Base-by-base conservation (phyloP, 345 rosid genomes). In the Lepidium sativum region DNA sequence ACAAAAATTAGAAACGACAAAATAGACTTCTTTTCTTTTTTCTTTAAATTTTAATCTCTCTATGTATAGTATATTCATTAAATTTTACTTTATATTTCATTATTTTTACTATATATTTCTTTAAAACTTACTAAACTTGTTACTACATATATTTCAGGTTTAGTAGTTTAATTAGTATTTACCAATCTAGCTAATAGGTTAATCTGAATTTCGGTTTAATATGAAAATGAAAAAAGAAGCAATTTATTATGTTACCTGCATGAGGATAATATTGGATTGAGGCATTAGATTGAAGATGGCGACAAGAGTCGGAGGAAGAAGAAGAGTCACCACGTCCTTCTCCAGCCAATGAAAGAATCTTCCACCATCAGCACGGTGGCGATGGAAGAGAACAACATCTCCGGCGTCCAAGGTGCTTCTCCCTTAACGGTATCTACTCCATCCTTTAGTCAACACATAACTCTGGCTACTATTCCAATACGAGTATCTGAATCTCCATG, bases 341-440 rank as follows among this genome's bases (percentile, higher is more conserved):
- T 80, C 92, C 91, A 87, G 23, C 92, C 89, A 37, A 90, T 85
- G 66, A 90, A 90, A 87, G 71, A 90, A 58, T 47, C 82, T 73
- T 9, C 84, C 80, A 4, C 73, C 67, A 13, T 84, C 88, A 0
- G 60, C 45, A 10, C 82, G 79, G 79, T 83, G 85, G 25, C 95
- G 83, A 54, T 79, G 78, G 69, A 90, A 90, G 57, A 78, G 74
- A 65, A 87, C 80, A 25, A 84, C 71, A 63, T 90, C 97, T 0
- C 97, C 97, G 1, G 95, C 95, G 42, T 82, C 92, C n/a, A 0
- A 90, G 87, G 44, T 82, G 83, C 73, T 90, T 90, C 69, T 90
- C 97, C 65, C n/a, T 87, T 90, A 12, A 90, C 95, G 57, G n/a
- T 87, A 90, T 41, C 90, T 68, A 62, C 97, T 87, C 97, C 97